phyloP scores from a whole-genome alignment of 2,329 filamentous ascomycete genomes.

The Gremmenia infestans region DNA sequence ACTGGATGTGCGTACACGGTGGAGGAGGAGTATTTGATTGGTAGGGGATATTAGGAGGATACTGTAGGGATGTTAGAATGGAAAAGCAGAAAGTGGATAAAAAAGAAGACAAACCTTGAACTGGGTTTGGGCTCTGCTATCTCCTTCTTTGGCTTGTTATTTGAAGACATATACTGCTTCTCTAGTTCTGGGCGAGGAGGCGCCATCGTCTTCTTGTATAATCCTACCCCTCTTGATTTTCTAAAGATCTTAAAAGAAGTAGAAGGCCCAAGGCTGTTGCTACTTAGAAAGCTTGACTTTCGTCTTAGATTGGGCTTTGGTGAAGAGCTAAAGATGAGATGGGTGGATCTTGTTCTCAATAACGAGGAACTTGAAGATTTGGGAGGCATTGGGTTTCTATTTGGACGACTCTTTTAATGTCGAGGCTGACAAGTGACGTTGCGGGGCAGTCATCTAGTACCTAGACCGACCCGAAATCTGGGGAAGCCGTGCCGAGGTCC shows the following conservation, averaged over 20 bases:
- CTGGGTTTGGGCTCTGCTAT: slow-evolving; percentile 54
- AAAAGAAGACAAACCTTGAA: slow-evolving; percentile 44
- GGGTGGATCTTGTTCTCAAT: neutral
- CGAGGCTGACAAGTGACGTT: neutral
- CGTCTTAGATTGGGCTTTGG: neutral
- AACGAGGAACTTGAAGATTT: neutral
- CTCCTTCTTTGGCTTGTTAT: slow-evolving; percentile 22
- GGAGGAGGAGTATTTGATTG: slow-evolving; percentile 84
- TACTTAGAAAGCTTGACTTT: neutral
- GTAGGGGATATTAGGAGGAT: slow-evolving; percentile 78
- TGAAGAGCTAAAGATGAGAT: neutral
- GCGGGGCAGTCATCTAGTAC: neutral
- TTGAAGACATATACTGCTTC: slow-evolving; percentile 30
- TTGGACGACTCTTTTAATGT: neutral
- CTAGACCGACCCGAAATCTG: slow-evolving; percentile 11
- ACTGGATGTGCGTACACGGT: slow-evolving; percentile 74
- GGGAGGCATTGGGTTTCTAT: neutral
- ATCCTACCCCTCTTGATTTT: neutral
- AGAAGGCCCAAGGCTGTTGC: neutral
- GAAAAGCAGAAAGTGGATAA: neutral
- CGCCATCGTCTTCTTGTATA: slow-evolving; percentile 4
- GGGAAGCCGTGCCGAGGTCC: slow-evolving; percentile 8
- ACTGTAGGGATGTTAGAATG: slow-evolving; percentile 38
- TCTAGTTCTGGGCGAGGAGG: slow-evolving; percentile 17
- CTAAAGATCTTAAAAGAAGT: neutral